Conservation (phyloP, 164 flowering plant genomes). For the Tinospora cordifolia region DNA sequence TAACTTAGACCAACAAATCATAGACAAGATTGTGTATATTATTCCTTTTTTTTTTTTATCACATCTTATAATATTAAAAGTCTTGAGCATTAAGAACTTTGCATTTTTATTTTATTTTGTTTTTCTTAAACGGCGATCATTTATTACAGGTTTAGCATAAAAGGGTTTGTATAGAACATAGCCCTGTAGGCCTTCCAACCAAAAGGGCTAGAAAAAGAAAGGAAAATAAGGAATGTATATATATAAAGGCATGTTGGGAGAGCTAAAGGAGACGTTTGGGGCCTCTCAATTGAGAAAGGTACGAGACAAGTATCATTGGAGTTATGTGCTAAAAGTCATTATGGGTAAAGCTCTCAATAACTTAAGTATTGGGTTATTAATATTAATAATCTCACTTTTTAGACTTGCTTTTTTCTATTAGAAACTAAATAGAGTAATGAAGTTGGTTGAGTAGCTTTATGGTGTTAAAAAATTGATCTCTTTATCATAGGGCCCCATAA, state of each 20-base stretch:
- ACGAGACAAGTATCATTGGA: slow-evolving; percentile 31
- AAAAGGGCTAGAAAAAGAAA: slow-evolving; percentile 1
- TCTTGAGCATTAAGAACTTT: too few species aligned
- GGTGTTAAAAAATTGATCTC: neutral
- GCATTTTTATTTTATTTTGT: neutral
- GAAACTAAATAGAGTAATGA: slow-evolving; percentile 3
- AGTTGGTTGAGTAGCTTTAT: slow-evolving; percentile 14
- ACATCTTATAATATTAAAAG: too few species aligned
- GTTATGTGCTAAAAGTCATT: slow-evolving; percentile 19
- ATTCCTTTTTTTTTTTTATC: neutral
- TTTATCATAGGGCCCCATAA: slow-evolving; percentile 7
- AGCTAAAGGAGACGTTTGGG: slow-evolving; percentile 24
- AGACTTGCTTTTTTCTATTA: neutral
- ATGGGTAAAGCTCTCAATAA: slow-evolving; percentile 13
- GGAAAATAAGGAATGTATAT: neutral
- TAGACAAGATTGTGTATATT: neutral
- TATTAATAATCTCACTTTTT: neutral
- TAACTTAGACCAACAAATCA: neutral
- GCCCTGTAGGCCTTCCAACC: neutral
- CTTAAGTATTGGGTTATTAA: slow-evolving; percentile 9
- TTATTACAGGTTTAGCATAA: neutral
- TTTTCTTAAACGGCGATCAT: neutral
- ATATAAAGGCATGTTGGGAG: slow-evolving; percentile 14
- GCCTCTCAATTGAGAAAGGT: slow-evolving; percentile 24
- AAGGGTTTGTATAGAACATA: neutral